These are phyloP conservation scores for Calophaca sinica DNA, from an alignment of 306 rosid species.

Conservation along the genomic window DNA sequence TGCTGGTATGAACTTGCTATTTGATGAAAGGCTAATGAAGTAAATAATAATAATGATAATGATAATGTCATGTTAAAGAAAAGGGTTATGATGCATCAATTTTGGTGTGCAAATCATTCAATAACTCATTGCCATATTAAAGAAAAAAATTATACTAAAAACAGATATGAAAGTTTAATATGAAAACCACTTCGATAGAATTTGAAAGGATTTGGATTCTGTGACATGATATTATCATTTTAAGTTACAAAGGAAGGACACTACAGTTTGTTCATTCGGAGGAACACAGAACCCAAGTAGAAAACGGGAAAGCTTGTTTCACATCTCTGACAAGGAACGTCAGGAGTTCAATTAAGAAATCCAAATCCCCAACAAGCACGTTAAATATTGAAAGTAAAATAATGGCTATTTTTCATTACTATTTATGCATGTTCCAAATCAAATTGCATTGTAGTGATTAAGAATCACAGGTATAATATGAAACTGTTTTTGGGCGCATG, in stretches of 20 bases:
- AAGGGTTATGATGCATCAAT: not conserved
- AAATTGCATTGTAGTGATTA: conserved; percentile 19
- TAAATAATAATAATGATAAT: not conserved
- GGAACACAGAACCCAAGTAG: not conserved
- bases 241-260: conserved; percentile 5
- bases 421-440: conserved; percentile 13
- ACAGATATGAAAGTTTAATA: not conserved
- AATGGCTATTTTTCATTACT: not conserved
- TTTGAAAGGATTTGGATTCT: not conserved
- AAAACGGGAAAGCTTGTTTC: not conserved
- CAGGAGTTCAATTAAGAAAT: too few relatives aligned
- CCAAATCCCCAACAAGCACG: not conserved
- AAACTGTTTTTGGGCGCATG: conserved; percentile 12
- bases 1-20: conserved; percentile 38
- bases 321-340: too few relatives aligned
- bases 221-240: not conserved
- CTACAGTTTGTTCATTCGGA: not conserved
- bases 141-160: not conserved
- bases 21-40: conserved; percentile 60
- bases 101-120: not conserved
- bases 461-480: not conserved
- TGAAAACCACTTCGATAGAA: not conserved
- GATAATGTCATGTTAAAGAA: too few relatives aligned
- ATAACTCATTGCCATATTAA: not conserved
- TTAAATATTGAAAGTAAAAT: not conserved